Evolutionary conservation across 768 basidiomycete genomes (phyloP).

Genomic region (Boletus rex-veris): DNA sequence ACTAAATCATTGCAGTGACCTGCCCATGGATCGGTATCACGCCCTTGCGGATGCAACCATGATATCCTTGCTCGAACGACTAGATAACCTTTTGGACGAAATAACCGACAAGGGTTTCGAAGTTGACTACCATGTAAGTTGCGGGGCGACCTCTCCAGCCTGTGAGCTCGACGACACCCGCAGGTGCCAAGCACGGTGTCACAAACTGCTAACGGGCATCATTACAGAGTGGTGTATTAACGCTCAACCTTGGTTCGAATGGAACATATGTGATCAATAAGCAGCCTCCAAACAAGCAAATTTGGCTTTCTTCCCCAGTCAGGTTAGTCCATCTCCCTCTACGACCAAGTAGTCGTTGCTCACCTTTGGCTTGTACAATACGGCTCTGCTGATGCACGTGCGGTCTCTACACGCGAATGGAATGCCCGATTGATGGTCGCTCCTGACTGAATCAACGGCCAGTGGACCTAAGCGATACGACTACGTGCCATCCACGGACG

Average conservation of each 20-base stretch:
- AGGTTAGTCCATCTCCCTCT: conserved; percentile 48
- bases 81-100: conserved; percentile 71
- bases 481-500: conserved; percentile 49
- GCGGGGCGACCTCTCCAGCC: neutral
- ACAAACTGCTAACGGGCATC: conserved; percentile 9
- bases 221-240: conserved; percentile 83
- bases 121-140: conserved; percentile 83
- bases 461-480: conserved; percentile 95
- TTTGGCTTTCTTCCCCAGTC: conserved; percentile 88
- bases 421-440: neutral
- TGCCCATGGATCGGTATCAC: conserved; percentile 70
- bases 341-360: neutral
- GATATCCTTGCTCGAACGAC: conserved; percentile 66
- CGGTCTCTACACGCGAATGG: conserved; percentile 4
- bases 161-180: neutral
- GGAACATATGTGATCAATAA: conserved; percentile 97
- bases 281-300: conserved; percentile 96
- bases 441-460: conserved; percentile 5
- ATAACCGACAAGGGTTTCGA: conserved; percentile 58
- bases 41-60: conserved; percentile 70
- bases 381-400: neutral
- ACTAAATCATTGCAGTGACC: conserved; percentile 32
- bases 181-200: neutral
- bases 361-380: conserved; percentile 3
- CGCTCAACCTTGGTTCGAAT: conserved; percentile 66